phyloP scores from a whole-genome alignment of 169 alveolate genomes.

The Cystoisospora suis region DNA sequence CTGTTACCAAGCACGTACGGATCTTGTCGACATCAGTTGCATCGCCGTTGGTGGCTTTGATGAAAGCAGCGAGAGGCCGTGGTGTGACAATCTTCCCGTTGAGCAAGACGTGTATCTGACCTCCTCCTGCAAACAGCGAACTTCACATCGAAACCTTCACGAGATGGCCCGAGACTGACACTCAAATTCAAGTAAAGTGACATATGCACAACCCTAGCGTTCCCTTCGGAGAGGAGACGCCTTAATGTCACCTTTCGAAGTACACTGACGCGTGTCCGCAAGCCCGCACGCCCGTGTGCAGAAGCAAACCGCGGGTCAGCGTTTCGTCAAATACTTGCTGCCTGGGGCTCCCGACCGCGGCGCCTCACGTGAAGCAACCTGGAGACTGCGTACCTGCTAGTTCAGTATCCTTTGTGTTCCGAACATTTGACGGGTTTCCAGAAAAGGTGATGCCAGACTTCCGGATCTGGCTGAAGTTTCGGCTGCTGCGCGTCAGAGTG shows the following conservation, averaged over 20 bases:
- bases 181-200: not conserved
- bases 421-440: not conserved
- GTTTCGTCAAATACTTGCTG: not conserved
- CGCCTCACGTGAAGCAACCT: not conserved
- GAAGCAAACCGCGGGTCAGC: not conserved
- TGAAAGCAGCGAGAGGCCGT: not conserved
- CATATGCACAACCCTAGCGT: not conserved
- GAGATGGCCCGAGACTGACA: not conserved
- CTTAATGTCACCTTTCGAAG: not conserved
- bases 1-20: not conserved
- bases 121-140: not conserved
- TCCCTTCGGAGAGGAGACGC: not conserved
- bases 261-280: not conserved
- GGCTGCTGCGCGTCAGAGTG: slow-evolving; percentile 3
- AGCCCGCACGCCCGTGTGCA: not conserved
- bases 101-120: slow-evolving; percentile 27
- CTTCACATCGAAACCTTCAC: not conserved
- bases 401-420: slow-evolving; percentile 5
- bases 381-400: not conserved
- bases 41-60: not conserved
- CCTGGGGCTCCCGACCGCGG: not conserved
- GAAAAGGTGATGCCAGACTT: not conserved
- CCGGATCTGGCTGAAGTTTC: slow-evolving; percentile 5
- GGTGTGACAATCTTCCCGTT: slow-evolving; percentile 8
- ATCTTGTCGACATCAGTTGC: slow-evolving; percentile 12